Evolutionary conservation across 164 flowering plant species (phyloP), one percentile per base, ranked within the genome.

Genomic region (Echeveria elegans): DNA sequence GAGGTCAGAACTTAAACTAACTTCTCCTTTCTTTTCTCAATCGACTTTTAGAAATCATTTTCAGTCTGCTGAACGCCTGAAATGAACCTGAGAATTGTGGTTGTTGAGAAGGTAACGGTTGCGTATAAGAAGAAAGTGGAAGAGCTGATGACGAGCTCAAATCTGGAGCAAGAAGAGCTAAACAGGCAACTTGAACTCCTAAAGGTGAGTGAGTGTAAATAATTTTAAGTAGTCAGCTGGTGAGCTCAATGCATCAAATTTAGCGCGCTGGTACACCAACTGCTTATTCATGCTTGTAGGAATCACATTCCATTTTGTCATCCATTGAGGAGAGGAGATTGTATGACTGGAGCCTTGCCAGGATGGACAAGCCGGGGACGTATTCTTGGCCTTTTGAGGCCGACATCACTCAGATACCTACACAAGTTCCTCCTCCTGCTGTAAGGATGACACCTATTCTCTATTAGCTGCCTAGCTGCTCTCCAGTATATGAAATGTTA

Each of bases 271-370:
- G n/a, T n/a, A n/a, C n/a, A n/a, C n/a, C n/a, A n/a, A n/a, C n/a
- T n/a, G n/a, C 16, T 40, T 37, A 2, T 23, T 18, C 24, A 8
- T 6, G 26, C 31, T 61, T 48, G n/a, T 65, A 88, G 93, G 96
- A 88, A 67, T 86, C 96, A 5, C 76, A 87, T 68, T 62, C 72
- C 1, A 88, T 92, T 7, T 76, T 92, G 67, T 88, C 96, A 1
- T 66, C 87, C 0, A 82, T 64, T 60, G 84, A 87, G 63, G 96
- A 92, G 70, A 83, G 93, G 73, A 87, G 98, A 75, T 47, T 92
- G 61, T 89, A 92, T 21, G 96, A 92, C 67, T 92, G 98, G 96
- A 92, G 98, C 78, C 73, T 90, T 77, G 82, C 87, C 1, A 82
- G 96, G 60, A 82, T 59, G 23, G 89, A 74, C 48, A 75, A 72